A percentile compares a stretch with the other conserved stretches of the same genome.
These are phyloP conservation scores for Allantophomopsis cytisporea DNA, from an alignment of 2,329 filamentous ascomycete species.

Conservation along the genomic window DNA sequence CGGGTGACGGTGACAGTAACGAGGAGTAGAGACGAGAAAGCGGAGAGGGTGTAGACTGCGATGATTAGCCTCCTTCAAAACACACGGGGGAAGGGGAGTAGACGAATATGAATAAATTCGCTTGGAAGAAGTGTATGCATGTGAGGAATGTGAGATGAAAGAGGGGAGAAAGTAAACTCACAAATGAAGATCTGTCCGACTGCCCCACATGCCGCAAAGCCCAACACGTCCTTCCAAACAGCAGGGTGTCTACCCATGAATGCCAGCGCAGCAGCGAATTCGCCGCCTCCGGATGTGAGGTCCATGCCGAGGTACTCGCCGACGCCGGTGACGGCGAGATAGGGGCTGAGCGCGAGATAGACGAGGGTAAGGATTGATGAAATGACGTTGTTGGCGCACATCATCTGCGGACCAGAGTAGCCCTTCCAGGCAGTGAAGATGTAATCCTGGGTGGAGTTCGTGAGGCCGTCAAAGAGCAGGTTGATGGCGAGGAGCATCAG, in stretches of 20 bases:
- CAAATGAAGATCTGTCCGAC: slow-evolving; percentile 95
- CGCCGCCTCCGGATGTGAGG: slow-evolving; percentile 44
- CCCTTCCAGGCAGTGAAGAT: slow-evolving; percentile 71
- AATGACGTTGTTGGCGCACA: slow-evolving; percentile 94
- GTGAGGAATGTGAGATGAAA: background rate
- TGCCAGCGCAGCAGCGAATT: slow-evolving; percentile 63
- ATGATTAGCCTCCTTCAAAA: slow-evolving; percentile 1
- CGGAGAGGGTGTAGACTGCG: slow-evolving; percentile 75
- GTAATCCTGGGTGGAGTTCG: slow-evolving; percentile 92
- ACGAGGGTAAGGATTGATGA: slow-evolving; percentile 61
- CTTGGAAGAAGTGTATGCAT: too few relatives aligned
- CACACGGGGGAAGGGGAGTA: background rate
- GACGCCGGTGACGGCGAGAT: slow-evolving; percentile 54
- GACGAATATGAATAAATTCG: too few relatives aligned
- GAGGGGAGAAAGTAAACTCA: slow-evolving; percentile 23
- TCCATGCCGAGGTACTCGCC: slow-evolving; percentile 56
- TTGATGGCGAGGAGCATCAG: slow-evolving; percentile 78
- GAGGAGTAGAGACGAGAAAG: slow-evolving; percentile 81
- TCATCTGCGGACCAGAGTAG: slow-evolving; percentile 94
- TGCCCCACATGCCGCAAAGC: slow-evolving; percentile 81
- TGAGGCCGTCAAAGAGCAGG: slow-evolving; percentile 87
- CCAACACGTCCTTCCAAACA: slow-evolving; percentile 78
- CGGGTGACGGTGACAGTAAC: slow-evolving; percentile 95
- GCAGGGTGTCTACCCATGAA: slow-evolving; percentile 72
- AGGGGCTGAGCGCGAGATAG: slow-evolving; percentile 70